Percentiles rank a stretch among this genome's conserved stretches.
Evolutionary conservation across 805 yeast species (phyloP).

Genomic region (Nakazawaea siamensis): DNA sequence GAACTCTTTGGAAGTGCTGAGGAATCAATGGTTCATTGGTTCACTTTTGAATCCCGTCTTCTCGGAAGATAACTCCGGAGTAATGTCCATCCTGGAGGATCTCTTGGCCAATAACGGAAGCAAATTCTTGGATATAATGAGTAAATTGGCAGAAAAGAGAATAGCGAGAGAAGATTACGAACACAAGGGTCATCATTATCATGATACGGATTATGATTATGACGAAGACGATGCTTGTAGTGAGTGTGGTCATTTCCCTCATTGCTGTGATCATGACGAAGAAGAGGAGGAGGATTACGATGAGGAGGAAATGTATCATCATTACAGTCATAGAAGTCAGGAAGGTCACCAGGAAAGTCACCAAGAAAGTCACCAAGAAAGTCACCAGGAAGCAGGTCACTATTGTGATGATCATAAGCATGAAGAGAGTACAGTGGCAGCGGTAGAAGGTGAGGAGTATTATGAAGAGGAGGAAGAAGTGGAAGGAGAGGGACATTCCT

Average conservation of each 20-base stretch:
- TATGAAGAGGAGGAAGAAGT: slow-evolving; percentile 16
- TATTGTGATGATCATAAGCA: slow-evolving; percentile 13
- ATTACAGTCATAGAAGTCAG: neutral
- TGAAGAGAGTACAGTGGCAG: slow-evolving; percentile 17
- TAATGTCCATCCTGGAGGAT: slow-evolving; percentile 69
- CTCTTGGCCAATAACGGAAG: slow-evolving; percentile 70
- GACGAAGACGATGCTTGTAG: slow-evolving; percentile 22
- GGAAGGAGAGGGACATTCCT: slow-evolving; percentile 28
- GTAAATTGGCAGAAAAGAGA: slow-evolving; percentile 54
- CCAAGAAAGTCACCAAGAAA: slow-evolving; percentile 4
- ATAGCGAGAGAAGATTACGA: slow-evolving; percentile 21
- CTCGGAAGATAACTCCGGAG: slow-evolving; percentile 27
- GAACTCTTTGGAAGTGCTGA: neutral
- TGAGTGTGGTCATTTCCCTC: slow-evolving; percentile 22
- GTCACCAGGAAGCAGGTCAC: slow-evolving; percentile 3
- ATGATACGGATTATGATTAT: slow-evolving; percentile 18
- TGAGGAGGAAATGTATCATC: slow-evolving; percentile 12
- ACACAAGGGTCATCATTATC: slow-evolving; percentile 17
- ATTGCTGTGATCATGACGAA: slow-evolving; percentile 19
- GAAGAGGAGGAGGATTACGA: slow-evolving; percentile 19
- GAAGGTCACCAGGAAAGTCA: slow-evolving; percentile 1
- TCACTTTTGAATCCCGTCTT: slow-evolving; percentile 8
- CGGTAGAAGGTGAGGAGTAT: slow-evolving; percentile 18
- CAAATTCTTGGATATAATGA: slow-evolving; percentile 73
- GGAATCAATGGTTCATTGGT: slow-evolving; percentile 1